phyloP scores from a whole-genome alignment of 2,329 filamentous ascomycete genomes.

The Botrytis porri region DNA sequence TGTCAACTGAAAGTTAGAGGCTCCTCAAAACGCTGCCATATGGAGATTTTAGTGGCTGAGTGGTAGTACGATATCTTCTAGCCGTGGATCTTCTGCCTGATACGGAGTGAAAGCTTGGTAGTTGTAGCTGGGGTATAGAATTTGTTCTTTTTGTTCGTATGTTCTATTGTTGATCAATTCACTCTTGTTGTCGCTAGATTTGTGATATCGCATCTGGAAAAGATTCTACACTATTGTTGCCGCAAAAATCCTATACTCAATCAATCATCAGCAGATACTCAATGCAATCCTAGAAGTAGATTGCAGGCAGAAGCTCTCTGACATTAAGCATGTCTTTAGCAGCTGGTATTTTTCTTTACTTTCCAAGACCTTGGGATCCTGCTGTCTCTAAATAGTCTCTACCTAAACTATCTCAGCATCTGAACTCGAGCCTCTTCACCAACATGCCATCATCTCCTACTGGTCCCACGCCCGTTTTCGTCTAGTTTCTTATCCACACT shows the following conservation, averaged over 20 bases:
- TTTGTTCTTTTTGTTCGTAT: fast-evolving
- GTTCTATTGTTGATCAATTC: fast-evolving
- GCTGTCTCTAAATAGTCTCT: no score
- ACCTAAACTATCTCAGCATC: not conserved
- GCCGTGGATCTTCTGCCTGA: not conserved
- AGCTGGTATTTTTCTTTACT: no score
- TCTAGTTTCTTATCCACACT: not conserved
- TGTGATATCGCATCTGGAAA: not conserved
- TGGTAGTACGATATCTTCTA: not conserved
- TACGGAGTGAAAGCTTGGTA: not conserved
- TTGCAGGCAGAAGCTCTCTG: not conserved
- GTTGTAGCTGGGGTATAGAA: fast-evolving
- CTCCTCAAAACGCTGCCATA: fast-evolving
- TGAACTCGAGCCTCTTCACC: not conserved
- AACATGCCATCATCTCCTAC: no score
- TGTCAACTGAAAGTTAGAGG: not conserved
- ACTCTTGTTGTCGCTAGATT: not conserved
- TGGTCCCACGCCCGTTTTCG: fast-evolving
- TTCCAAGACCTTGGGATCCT: fast-evolving
- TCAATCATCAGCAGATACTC: no score
- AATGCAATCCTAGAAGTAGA: not conserved
- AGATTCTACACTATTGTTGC: fast-evolving
- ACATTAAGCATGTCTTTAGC: no score
- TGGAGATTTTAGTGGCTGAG: not conserved
- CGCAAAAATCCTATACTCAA: not conserved